Base-by-base conservation (phyloP, 129 eudicot genomes). In the Deinandra increscens region DNA sequence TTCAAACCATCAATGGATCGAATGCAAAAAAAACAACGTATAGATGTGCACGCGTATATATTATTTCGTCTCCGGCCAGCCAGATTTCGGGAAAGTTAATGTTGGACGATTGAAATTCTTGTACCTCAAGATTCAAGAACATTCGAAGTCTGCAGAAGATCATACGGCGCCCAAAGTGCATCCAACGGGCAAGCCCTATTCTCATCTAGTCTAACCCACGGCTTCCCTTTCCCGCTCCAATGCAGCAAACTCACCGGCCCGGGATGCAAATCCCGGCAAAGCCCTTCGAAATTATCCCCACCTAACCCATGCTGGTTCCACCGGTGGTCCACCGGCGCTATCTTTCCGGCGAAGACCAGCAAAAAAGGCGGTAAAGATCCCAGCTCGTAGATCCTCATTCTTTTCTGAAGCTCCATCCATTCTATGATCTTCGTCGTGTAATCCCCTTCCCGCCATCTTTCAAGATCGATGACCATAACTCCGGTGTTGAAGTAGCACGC, bases 271-370 rank as follows among this genome's bases (percentile, higher is more conserved):
- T 88, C 90, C 62, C 97, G 74, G 64, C 97, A 91, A 3, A 87
- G 79, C 18, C 97, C 97, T 71, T 83, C 55, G 39, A 78, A 91
- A 43, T 91, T 91, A 61, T 91, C 97, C 0, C 97, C 97, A 13
- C 97, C 97, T 44, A 91, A 78, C n/a, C 97, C 97, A 67, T 91
- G 97, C 42, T 91, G 97, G 80, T 91, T 91, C 97, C 97, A 91
- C 17, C 83, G 38, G 74, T 91, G 96, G 67, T 88, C 96, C 62
- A 91, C 97, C 38, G 93, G 91, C 49, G 90, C 93, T 62, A 91
- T 86, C 2, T 88, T 82, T 43, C 97, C 97, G 60, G 97, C 97
- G 54, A 91, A 91, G 0, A 91, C 97, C 8, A 91, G 73, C 17
- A 91, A 45, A 38, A 91, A 91, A 0, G 97, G 97, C 1, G 97